Conservation (phyloP, 352 stramenopile genomes). For the Pythium scleroteichum region DNA sequence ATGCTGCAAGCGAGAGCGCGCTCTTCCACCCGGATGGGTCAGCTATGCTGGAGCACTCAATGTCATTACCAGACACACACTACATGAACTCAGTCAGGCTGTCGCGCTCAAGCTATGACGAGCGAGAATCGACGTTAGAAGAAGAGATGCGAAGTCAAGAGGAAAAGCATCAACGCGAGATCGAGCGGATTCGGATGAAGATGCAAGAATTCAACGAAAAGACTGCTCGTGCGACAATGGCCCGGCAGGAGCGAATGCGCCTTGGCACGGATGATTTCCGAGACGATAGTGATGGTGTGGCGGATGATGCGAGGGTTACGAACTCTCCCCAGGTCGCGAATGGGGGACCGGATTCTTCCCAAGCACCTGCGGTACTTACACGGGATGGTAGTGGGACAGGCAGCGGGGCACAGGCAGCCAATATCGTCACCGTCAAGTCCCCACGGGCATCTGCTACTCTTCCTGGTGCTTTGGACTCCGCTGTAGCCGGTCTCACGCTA, state of each 20-base stretch:
- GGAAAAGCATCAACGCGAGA: conserved; percentile 82
- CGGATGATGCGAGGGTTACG: not conserved
- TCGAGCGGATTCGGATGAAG: conserved; percentile 78
- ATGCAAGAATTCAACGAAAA: conserved; percentile 87
- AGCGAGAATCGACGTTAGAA: conserved; percentile 70
- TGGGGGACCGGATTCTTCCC: not conserved
- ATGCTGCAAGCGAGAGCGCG: conserved; percentile 48
- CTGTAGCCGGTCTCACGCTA: not conserved
- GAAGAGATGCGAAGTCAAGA: conserved; percentile 75
- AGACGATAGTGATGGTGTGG: conserved; percentile 8
- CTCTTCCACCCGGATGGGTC: conserved; percentile 42
- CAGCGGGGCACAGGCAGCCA: not conserved
- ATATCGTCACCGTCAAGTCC: not conserved
- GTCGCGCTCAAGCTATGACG: conserved; percentile 55
- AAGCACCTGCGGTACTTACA: not conserved
- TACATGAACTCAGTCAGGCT: conserved; percentile 68
- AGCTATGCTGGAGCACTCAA: conserved; percentile 50
- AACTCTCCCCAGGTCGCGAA: not conserved
- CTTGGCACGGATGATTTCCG: conserved; percentile 27
- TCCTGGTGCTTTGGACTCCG: not conserved
- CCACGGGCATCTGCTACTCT: too few relatives aligned
- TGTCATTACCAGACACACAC: conserved; percentile 56
- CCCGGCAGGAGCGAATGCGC: conserved; percentile 48
- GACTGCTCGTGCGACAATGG: conserved; percentile 52
- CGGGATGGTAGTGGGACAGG: not conserved